Base-by-base conservation (phyloP, 2,329 filamentous ascomycete genomes). In the Botrytis tulipae region DNA sequence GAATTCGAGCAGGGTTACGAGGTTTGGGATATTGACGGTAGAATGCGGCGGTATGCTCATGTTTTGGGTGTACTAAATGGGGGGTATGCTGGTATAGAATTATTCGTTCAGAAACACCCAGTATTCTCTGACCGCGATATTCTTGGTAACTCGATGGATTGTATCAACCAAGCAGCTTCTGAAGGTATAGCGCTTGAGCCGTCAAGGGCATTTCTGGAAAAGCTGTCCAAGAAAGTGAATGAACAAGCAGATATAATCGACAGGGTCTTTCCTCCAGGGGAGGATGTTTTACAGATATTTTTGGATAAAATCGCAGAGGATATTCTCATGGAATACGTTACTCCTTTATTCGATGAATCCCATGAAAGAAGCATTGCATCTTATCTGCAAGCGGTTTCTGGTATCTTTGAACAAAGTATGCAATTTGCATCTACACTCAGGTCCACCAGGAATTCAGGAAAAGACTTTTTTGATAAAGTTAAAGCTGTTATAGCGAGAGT, bases 1-100 rank as follows among this genome's bases (percentile, higher is more conserved):
- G 96, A 99, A 81, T 99, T 99, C 78, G 93, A 97, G 82, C 92
- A 96, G 80, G 96, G 94, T 6, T 97, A 97, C 77, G 93, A 96
- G 81, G 91, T 90, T 61, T 93, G 92, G 84, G 95, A 99, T 81
- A 90, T 97, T 71, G 92, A 97, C 76, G 94, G 93, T 3, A 87
- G 91, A 71, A 98, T 98, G 95, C 90, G 88, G 77, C 89, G 92
- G 79, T 98, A 97, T 82, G 95, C 95, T 3, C 90, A 94, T 78
- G 94, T 99, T 25, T 84, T 99, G 73, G 90, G 93, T 73, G 88
- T 88, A 2, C 85, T 99, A 62, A 97, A 97, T 81, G 94, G 93
- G 40, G 94, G 94, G 25, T 86, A 87, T 59, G 91, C 92, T 22
- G 93, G 90, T 16, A 86, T 97, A 66, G 94, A 98, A 71, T 86